These are phyloP conservation scores for Fusarium torulosum DNA, from an alignment of 2,329 filamentous ascomycete species.

Conservation along the genomic window DNA sequence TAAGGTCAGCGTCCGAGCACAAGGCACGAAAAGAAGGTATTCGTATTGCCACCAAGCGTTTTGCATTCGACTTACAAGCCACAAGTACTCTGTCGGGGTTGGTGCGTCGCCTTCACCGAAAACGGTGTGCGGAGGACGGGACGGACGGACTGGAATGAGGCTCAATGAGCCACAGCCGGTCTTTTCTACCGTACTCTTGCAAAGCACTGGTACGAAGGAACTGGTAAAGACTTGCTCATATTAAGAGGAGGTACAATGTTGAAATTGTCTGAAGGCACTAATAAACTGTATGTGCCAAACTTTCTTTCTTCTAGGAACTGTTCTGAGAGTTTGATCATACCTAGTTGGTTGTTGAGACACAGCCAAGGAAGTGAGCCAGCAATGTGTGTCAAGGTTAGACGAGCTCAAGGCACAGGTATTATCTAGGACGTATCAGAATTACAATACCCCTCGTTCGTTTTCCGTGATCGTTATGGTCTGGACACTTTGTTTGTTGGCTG, in stretches of 20 bases:
- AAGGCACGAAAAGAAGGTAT: slow-evolving; percentile 33
- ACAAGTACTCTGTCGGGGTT: slow-evolving; percentile 30
- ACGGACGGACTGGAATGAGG: slow-evolving; percentile 39
- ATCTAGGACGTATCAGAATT: slow-evolving; percentile 24
- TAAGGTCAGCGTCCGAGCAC: slow-evolving; percentile 37
- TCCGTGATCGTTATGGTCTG: slow-evolving; percentile 19
- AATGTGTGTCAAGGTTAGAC: slow-evolving; percentile 17
- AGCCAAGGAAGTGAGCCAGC: slow-evolving; percentile 3
- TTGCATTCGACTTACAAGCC: slow-evolving; percentile 40
- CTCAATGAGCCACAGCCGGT: slow-evolving; percentile 34
- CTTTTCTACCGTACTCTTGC: slow-evolving; percentile 1
- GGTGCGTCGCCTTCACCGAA: slow-evolving; percentile 46
- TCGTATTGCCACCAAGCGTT: slow-evolving; percentile 32
- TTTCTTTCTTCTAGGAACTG: slow-evolving; percentile 40
- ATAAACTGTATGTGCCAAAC: slow-evolving; percentile 30
- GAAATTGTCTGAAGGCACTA: slow-evolving; percentile 22
- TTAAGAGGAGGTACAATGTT: slow-evolving; percentile 21
- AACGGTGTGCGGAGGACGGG: slow-evolving; percentile 37
- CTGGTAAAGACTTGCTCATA: slow-evolving; percentile 7
- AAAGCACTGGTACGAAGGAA: slow-evolving; percentile 8
- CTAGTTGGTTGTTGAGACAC: slow-evolving; percentile 13
- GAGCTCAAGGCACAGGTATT: slow-evolving; percentile 26
- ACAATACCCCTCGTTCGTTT: slow-evolving; percentile 1
- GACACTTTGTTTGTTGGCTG: too few species aligned
- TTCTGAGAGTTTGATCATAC: slow-evolving; percentile 11